Evolutionary conservation across 192 early-diverging fungal species (phyloP), one percentile per base, ranked within the genome.

Genomic region (Gigaspora rosea): DNA sequence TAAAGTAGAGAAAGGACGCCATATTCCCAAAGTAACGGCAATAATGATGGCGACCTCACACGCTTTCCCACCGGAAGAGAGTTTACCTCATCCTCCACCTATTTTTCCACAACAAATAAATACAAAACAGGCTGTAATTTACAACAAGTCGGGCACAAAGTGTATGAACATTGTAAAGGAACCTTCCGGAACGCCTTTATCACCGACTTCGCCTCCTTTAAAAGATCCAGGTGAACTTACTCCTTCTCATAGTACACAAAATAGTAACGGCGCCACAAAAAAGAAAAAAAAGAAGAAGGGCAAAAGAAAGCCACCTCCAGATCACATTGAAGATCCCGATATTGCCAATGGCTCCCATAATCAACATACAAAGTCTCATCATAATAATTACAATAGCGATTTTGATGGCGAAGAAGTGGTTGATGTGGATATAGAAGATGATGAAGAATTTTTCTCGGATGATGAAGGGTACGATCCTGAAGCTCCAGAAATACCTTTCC

Each of bases 381-480:
- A 51, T 50, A 20, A 5, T 12, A 35, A 36, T 71, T 71, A 16
- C 27, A 71, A 2, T 50, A 35, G 70, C 33, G 61, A 63, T 41
- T 41, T 41, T 15, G n/a, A 63, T 46, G 36, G 32, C 8, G 64
- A 66, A 22, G 64, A 66, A 8, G 16, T 13, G 41, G 32, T 66
- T 10, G 64, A 66, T n/a, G 64, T 46, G 8, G 64, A 66, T 10
- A 11, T 66, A 47, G 81, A 81, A 52, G 81, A 84, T 22, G 78
- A 79, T 61, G 82, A 86, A 15, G 84, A 85, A 33, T 83, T 82
- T 56, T 83, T 71, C 73, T 86, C 85, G 59, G 85, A 86, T 64
- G 85, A 86, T 64, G 85, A 86, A 27, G 74, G 73, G 0, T 86
- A 86, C 77, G 82, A 83, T 79, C 81, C 85, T 1, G 85, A 83